Conservation (phyloP, 495 filamentous ascomycete genomes). For the Lasiosphaeris hirsuta region DNA sequence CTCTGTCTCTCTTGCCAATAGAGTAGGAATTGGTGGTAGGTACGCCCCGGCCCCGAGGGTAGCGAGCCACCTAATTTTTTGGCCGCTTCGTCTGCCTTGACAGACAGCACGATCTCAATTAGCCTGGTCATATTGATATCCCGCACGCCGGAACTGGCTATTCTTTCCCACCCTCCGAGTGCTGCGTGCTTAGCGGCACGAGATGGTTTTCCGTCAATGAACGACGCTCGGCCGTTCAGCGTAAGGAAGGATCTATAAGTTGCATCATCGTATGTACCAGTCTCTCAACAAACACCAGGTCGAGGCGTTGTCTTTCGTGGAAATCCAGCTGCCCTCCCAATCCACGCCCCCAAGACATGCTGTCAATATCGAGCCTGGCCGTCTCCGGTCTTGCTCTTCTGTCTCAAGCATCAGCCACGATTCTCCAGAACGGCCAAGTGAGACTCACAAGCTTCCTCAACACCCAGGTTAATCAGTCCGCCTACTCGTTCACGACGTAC, state of each 20-base stretch:
- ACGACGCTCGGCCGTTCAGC: not conserved
- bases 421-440: constrained; percentile 63
- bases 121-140: constrained; percentile 1
- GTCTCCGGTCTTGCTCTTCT: constrained; percentile 25
- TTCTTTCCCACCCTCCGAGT: not conserved
- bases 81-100: too few relatives aligned
- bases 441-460: constrained; percentile 44
- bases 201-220: not conserved
- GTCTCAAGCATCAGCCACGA: constrained; percentile 38
- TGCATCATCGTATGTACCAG: not conserved
- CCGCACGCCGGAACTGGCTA: not conserved
- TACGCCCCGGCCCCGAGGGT: too few relatives aligned
- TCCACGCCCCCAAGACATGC: constrained; percentile 12
- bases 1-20: too few relatives aligned
- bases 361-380: constrained; percentile 21
- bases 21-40: too few relatives aligned
- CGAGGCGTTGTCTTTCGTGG: not conserved
- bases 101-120: not conserved
- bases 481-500: constrained; percentile 47
- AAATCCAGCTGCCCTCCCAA: not conserved
- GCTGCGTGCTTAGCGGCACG: not conserved
- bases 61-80: too few relatives aligned
- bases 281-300: not conserved
- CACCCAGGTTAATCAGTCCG: constrained; percentile 41
- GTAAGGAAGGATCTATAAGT: constrained; percentile 3